A percentile compares a stretch with the other conserved stretches of the same genome.
Evolutionary conservation across 148 eudicot species (phyloP).

Genomic region (Vaccinium corymbosum): DNA sequence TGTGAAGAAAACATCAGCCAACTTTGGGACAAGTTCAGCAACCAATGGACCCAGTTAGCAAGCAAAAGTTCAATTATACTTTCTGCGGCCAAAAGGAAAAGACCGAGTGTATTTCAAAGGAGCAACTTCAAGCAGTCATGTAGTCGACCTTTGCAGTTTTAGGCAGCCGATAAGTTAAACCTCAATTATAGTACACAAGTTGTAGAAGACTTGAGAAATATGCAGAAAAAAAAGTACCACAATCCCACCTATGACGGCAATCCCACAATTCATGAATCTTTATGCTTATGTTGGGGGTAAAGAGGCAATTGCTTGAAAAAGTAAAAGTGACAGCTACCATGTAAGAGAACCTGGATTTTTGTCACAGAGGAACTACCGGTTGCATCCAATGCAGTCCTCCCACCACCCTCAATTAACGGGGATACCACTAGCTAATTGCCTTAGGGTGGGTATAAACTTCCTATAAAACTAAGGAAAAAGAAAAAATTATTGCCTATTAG

Average conservation of each 20-base stretch:
- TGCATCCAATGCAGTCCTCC: background rate
- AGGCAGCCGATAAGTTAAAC: background rate
- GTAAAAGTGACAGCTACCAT: background rate
- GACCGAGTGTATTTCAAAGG: background rate
- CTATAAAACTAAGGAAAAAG: background rate
- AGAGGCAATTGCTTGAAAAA: background rate
- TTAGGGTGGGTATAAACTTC: background rate
- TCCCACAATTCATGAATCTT: background rate
- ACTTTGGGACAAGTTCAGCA: background rate
- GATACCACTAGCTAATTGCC: background rate
- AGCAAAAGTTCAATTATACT: background rate
- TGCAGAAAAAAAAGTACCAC: background rate
- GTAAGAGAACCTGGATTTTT: background rate
- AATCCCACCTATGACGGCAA: background rate
- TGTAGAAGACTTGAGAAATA: background rate
- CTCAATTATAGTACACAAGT: background rate
- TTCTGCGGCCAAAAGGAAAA: background rate
- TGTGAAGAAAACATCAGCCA: background rate
- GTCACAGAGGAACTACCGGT: background rate
- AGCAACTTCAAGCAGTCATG: background rate
- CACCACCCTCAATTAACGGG: background rate
- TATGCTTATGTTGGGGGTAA: background rate
- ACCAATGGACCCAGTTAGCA: conserved; percentile 9
- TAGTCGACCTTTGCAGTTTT: background rate
- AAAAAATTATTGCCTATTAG: background rate